Conservation (phyloP, 441 rosid species). For the Bocquillonia castaneifolia region DNA sequence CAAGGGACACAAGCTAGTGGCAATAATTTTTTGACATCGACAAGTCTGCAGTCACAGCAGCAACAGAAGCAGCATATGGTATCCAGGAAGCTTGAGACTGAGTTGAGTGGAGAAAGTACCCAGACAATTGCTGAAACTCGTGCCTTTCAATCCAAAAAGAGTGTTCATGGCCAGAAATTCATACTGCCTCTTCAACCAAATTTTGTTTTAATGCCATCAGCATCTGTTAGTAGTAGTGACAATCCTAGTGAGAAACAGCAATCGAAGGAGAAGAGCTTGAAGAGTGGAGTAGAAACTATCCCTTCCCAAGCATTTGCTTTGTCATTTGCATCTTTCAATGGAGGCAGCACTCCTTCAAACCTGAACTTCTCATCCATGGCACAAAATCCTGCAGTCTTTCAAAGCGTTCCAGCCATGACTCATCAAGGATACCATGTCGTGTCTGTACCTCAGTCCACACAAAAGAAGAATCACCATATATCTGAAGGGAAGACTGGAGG, state of each 20-base stretch:
- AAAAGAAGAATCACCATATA: constrained; percentile 50
- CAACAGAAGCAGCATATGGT: constrained; percentile 48
- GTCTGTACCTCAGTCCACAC: constrained; percentile 46
- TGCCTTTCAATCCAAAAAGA: constrained; percentile 35
- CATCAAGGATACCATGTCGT: constrained; percentile 50
- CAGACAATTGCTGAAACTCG: constrained; percentile 51
- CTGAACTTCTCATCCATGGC: constrained; percentile 56
- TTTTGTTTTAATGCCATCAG: constrained; percentile 41
- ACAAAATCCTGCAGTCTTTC: constrained; percentile 57
- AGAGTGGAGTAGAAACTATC: constrained; percentile 47
- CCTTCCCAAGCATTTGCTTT: constrained; percentile 61
- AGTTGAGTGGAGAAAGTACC: constrained; percentile 51
- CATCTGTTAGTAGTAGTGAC: constrained; percentile 34
- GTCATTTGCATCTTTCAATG: constrained; percentile 58
- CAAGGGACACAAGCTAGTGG: constrained; percentile 36
- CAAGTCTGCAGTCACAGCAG: constrained; percentile 45
- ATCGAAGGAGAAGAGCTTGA: constrained; percentile 36
- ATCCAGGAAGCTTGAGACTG: constrained; percentile 41
- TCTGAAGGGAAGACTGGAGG: constrained; percentile 47
- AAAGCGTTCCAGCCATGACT: constrained; percentile 52
- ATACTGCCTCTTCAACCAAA: constrained; percentile 47
- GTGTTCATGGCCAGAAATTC: constrained; percentile 46
- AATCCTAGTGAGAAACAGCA: constrained; percentile 49
- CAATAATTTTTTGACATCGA: constrained; percentile 36
- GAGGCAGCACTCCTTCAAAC: constrained; percentile 39